phyloP scores from a whole-genome alignment of 2,329 filamentous ascomycete species.

The Talaromyces albobiverticillius region DNA sequence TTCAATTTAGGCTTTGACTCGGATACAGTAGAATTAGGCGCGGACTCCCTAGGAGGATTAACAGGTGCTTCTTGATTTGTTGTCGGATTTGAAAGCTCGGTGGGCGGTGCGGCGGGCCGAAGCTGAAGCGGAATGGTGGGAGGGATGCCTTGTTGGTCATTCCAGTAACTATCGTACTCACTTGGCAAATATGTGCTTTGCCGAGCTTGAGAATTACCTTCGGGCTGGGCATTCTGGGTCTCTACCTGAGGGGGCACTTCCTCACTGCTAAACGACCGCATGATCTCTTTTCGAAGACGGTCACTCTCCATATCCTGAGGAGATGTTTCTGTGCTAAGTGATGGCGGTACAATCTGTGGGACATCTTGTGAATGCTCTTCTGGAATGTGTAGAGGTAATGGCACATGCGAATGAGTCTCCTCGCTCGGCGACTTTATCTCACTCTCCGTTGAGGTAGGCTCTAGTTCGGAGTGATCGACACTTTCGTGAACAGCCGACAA shows the following conservation, averaged over 20 bases:
- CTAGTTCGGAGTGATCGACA: background rate
- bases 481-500: constrained; percentile 6
- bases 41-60: constrained; percentile 15
- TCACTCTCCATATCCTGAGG: constrained; percentile 43
- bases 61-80: constrained; percentile 21
- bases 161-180: constrained; percentile 39
- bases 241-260: background rate
- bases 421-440: background rate
- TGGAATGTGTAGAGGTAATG: constrained; percentile 33
- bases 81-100: constrained; percentile 19
- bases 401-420: constrained; percentile 16
- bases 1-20: constrained; percentile 26
- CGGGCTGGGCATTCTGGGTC: background rate
- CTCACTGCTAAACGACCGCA: constrained; percentile 44
- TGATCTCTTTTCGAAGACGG: constrained; percentile 46
- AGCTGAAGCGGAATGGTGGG: constrained; percentile 17
- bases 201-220: constrained; percentile 8
- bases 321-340: constrained; percentile 32
- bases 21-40: constrained; percentile 19
- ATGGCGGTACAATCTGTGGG: constrained; percentile 33
- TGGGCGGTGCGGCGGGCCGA: constrained; percentile 16
- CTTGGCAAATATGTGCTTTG: constrained; percentile 31
- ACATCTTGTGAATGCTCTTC: constrained; percentile 22
- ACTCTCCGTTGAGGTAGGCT: background rate
- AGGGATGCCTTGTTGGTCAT: constrained; percentile 21